Evolutionary conservation across 495 filamentous ascomycete species (phyloP), one percentile per base, ranked within the genome.

Genomic region (Echria macrotheca): DNA sequence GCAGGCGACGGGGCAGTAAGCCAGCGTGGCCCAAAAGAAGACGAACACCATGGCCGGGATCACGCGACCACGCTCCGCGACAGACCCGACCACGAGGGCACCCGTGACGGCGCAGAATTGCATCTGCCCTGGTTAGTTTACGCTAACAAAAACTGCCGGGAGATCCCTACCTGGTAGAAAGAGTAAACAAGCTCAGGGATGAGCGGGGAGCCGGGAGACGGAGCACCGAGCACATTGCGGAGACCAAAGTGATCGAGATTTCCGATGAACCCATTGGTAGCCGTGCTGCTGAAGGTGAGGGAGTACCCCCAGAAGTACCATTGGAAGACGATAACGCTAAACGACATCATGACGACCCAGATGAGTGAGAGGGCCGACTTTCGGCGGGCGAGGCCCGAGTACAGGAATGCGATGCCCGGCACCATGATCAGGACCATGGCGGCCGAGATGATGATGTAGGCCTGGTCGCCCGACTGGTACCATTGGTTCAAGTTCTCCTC

Each of bases 241-340:
- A 97, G 80, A 8, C 87, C 93, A 63, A 97, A 86, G 73, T 95
- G 90, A 48, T 78, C 69, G 25, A 97, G 75, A 57, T 91, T 78
- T 38, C 93, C 93, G 59, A 97, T 95, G 69, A 82, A 98, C 29
- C 72, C 73, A 57, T 75, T 87, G 42, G 86, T 91, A 28, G 87
- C 91, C 4, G 81, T 75, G 63, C 84, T 82, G 40, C 87, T 93
- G 71, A 97, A 95, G 33, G 93, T 80, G 41, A 98, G 71, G 3
- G 89, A 95, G 64, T 96, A 97, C 35, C 93, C 93, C 94, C 93
- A 97, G 75, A 98, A 96, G 74, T 96, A 98, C 91, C 93, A 98
- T 64, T 97, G 93, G 72, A 97, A 95, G 22, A 85, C 84, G 17
- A 95, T 81, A 41, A 98, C 84, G 24, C 88, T 90, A 40, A 83